Evolutionary conservation across 352 stramenopile species (phyloP), one percentile per base, ranked within the genome.

Genomic region (Globisporangium okanoganense): DNA sequence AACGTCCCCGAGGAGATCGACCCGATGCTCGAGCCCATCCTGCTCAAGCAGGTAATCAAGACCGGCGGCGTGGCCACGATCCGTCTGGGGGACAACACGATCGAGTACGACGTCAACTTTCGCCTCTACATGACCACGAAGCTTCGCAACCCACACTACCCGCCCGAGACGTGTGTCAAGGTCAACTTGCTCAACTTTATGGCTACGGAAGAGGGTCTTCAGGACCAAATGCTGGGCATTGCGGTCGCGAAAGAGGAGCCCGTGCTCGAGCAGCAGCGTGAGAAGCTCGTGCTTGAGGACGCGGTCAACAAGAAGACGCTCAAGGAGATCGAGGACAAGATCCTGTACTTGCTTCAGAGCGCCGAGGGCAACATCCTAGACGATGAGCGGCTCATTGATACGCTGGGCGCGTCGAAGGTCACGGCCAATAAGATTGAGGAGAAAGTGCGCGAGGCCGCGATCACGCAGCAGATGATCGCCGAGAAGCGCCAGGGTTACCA

Each of bases 131-230:
- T 98, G 75, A 98, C 92, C 4, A 98, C 95, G 5, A 98, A 98
- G 64, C 65, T 98, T 9, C 76, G 82, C 0, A 98, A 98, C 57
- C 95, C 95, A 35, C 94, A 98, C 61, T 98, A 98, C 66, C 83
- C 91, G 20, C 94, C 95, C 0, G 95, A 98, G 68, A 88, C 94
- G 22, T 98, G 91, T 59, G 95, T 98, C n/a, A 98, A 98, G 65
- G 95, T 98, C 2, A 98, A 98, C 64, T 68, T 99, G 60, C 72
- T 99, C 31, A 98, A 99, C 67, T 99, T 98, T 55, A 98, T 98
- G 88, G 93, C 93, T 13, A 99, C 96, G 0, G 78, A 95, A 51
- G 92, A 98, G 65, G 95, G 95, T 0, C 67, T 99, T 40, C 86
- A 98, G 66, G 95, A 99, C 65, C 95, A 99, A 72, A 97, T 99